These are phyloP conservation scores for Cladophialophora chaetospira DNA, from an alignment of 2,329 filamentous ascomycete genomes.

Conservation along the genomic window DNA sequence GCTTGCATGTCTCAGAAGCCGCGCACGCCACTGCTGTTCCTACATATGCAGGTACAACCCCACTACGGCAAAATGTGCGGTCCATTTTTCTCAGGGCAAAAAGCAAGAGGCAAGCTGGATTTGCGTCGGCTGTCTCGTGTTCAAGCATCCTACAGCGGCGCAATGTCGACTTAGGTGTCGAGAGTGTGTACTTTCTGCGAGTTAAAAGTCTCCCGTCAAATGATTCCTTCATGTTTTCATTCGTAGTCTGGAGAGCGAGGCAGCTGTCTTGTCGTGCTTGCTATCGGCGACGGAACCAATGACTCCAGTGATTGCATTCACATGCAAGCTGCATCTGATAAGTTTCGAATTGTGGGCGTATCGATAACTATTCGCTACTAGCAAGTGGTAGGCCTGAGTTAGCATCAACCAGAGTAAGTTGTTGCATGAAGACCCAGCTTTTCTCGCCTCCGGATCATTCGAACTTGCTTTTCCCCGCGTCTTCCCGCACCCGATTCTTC, in stretches of 20 bases:
- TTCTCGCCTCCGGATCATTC: constrained; percentile 20
- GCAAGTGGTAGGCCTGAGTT: background rate
- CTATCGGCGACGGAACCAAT: background rate
- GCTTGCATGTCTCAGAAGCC: constrained; percentile 26
- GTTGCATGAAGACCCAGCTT: constrained; percentile 3
- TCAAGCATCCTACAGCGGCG: background rate
- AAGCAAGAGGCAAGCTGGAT: background rate
- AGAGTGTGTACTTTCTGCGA: background rate
- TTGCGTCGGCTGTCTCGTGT: background rate
- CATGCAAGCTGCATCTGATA: constrained; percentile 9
- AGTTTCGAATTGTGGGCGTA: background rate
- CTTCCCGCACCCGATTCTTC: constrained; percentile 4
- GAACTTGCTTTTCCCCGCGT: constrained; percentile 25
- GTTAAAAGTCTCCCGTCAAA: background rate
- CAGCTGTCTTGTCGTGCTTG: background rate
- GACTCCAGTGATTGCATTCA: background rate
- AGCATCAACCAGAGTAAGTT: background rate
- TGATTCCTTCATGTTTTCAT: background rate
- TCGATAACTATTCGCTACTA: constrained; percentile 8
- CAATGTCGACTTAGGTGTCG: background rate
- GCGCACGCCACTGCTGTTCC: constrained; percentile 17
- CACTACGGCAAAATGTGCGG: background rate
- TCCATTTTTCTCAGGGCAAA: too few relatives aligned
- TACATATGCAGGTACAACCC: constrained; percentile 24
- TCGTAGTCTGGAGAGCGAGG: background rate